A percentile compares a stretch with the other conserved stretches of the same genome.
phyloP scores from a whole-genome alignment of 2,329 filamentous ascomycete species.

The Fusarium kyushuense region DNA sequence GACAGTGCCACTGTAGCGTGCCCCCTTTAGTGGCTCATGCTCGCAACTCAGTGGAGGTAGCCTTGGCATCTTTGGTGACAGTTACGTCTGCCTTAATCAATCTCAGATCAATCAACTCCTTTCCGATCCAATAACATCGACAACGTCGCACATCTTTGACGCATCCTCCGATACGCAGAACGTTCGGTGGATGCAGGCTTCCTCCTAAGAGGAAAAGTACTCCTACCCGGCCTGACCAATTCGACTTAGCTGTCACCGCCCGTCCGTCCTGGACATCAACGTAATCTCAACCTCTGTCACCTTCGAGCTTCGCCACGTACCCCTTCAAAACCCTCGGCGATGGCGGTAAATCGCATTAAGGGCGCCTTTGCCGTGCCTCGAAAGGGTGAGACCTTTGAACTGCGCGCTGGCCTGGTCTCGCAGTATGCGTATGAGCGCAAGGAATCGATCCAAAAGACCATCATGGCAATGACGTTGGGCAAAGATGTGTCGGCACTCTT shows the following conservation, averaged over 20 bases:
- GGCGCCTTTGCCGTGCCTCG: conserved; percentile 92
- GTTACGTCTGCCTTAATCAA: conserved; percentile 39
- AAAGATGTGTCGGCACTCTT: conserved; percentile 98
- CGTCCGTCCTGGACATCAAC: conserved; percentile 17
- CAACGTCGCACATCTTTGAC: conserved; percentile 24
- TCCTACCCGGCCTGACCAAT: conserved; percentile 28
- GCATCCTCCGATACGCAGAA: conserved; percentile 25
- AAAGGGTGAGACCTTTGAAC: conserved; percentile 98
- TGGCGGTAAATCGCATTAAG: conserved; percentile 97
- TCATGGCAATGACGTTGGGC: conserved; percentile 99
- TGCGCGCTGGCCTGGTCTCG: conserved; percentile 93
- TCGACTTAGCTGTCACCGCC: conserved; percentile 42
- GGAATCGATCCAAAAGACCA: conserved; percentile 99
- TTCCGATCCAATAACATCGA: conserved; percentile 28
- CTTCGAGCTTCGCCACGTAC: conserved; percentile 27
- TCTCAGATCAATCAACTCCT: conserved; percentile 33
- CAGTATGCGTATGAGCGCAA: conserved; percentile 99
- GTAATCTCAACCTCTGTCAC: conserved; percentile 8
- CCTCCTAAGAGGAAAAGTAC: conserved; percentile 26
- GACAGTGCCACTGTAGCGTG: conserved; percentile 20
- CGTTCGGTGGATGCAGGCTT: conserved; percentile 38
- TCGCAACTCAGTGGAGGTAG: conserved; percentile 33
- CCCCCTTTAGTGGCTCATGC: conserved; percentile 17
- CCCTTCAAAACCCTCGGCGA: conserved; percentile 58
- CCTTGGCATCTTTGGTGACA: conserved; percentile 45